Evolutionary conservation across 2,329 filamentous ascomycete species (phyloP).

Genomic region (Botrytis deweyae): DNA sequence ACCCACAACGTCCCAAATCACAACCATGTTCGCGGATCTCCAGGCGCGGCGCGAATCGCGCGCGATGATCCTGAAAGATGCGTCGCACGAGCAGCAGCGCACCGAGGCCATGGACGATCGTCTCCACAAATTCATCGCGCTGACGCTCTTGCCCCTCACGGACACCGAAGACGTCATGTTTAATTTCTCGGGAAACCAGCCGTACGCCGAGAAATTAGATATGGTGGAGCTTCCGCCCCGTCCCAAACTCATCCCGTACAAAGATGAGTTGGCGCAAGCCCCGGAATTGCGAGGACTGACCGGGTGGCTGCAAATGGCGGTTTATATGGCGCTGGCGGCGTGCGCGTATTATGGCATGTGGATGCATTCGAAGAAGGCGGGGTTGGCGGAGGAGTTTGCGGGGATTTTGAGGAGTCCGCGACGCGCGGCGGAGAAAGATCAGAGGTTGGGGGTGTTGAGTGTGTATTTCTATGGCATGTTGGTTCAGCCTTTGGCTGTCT

Average conservation of each 20-base stretch:
- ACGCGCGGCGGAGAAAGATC: background rate
- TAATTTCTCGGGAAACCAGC: constrained; percentile 12
- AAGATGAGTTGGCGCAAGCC: background rate
- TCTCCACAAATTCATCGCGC: constrained; percentile 1
- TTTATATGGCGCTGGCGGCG: background rate
- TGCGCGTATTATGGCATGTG: constrained; percentile 14
- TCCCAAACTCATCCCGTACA: constrained; percentile 3
- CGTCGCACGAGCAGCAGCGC: constrained; percentile 8
- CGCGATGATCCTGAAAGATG: background rate
- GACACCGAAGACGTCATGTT: constrained; percentile 4
- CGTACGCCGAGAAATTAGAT: constrained; percentile 5
- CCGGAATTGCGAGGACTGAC: background rate
- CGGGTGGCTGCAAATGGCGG: background rate
- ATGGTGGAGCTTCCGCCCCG: constrained; percentile 10
- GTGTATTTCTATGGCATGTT: constrained; percentile 1
- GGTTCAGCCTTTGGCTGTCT: background rate
- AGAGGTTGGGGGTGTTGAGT: background rate
- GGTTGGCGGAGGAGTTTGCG: background rate
- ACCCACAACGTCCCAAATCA: background rate
- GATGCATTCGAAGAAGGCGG: background rate
- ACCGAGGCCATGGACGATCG: constrained; percentile 9
- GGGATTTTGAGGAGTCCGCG: background rate
- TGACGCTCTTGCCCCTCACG: constrained; percentile 13
- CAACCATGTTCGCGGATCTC: background rate
- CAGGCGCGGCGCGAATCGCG: background rate